Base-by-base conservation (phyloP, 371 early-diverging fungal genomes). In the Mortierella sp. region DNA sequence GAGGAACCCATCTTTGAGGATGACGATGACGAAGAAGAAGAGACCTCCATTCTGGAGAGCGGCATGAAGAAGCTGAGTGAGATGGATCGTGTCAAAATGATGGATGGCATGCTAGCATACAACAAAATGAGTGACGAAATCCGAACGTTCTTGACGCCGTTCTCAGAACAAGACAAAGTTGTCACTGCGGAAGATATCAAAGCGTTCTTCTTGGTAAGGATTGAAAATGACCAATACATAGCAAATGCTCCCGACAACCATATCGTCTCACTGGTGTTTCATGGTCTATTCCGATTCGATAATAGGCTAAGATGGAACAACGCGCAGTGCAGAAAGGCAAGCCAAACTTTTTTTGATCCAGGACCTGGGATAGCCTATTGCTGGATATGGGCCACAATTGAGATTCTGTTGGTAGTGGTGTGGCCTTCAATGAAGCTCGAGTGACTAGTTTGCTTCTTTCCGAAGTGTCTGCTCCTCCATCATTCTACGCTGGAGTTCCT, bases 151-250 rank as follows among this genome's bases (percentile, higher is more conserved):
- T 72, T 95, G 44, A 71, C 81, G 16, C 79, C 82, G 5, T 95
- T 94, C 78, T 91, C 91, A 14, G 85, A 81, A n/a, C 71, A 85
- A 8, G 92, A 91, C 48, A 83, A 86, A 58, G 84, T 89, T 0
- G 93, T 95, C 3, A 92, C 92, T 0, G 85, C 84, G 54, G 80
- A 86, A 39, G 95, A 95, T 63, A 86, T 96, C 19, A 74, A 82
- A 39, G 81, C 70, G 14, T 93, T 94, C 57, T 94, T 95, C 81
- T 84, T 85, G 62, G 78, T 77, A 77, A 60, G 67, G 10, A 47
- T 25, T 16, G 28, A 25, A 19, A 37, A 21, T 45, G 10, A 43
- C 14, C 22, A 34, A 34, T n/a, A n/a, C n/a, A n/a, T n/a, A n/a
- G n/a, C n/a, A n/a, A n/a, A n/a, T n/a, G n/a, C n/a, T n/a, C n/a